Evolutionary conservation across 2,329 filamentous ascomycete species (phyloP).

Genomic region (Ophiocordyceps camponoti-rufipedis): DNA sequence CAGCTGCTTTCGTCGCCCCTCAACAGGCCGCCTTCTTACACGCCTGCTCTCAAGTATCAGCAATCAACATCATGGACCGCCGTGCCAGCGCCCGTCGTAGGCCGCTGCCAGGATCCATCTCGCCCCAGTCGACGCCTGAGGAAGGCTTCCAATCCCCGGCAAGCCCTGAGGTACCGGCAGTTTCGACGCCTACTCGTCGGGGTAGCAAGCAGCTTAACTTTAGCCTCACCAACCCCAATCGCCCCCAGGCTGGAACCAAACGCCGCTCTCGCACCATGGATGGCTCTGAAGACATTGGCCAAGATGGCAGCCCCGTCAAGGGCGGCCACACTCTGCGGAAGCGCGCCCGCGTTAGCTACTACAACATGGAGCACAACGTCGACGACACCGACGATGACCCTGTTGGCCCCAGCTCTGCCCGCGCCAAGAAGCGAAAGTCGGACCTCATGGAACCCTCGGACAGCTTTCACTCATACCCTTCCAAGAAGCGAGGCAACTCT

Average conservation of each 20-base stretch:
- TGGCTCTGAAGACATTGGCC: conserved; percentile 23
- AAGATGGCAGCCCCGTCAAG: conserved; percentile 31
- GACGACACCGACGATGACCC: conserved; percentile 32
- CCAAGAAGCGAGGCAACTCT: conserved; percentile 19
- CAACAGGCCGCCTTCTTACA: background rate
- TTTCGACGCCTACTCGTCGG: conserved; percentile 9
- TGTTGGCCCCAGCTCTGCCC: conserved; percentile 14
- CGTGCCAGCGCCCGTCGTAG: background rate
- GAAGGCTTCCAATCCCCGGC: background rate
- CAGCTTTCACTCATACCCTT: conserved; percentile 7
- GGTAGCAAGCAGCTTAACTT: conserved; percentile 17
- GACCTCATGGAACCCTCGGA: conserved; percentile 16
- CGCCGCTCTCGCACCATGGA: conserved; percentile 27
- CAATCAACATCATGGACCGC: background rate
- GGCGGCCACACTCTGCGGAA: conserved; percentile 40
- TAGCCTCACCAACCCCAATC: conserved; percentile 15
- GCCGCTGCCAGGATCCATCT: background rate
- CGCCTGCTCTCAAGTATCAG: too few species aligned
- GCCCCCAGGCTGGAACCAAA: conserved; percentile 13
- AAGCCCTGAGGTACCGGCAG: conserved; percentile 5
- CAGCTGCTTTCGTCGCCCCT: background rate
- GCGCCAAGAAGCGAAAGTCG: conserved; percentile 17
- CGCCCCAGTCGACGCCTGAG: background rate
- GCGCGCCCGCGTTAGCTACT: conserved; percentile 36
- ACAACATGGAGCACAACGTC: conserved; percentile 15